These are phyloP conservation scores for Hypericum androsaemum DNA, from an alignment of 345 rosid species.

Conservation along the genomic window DNA sequence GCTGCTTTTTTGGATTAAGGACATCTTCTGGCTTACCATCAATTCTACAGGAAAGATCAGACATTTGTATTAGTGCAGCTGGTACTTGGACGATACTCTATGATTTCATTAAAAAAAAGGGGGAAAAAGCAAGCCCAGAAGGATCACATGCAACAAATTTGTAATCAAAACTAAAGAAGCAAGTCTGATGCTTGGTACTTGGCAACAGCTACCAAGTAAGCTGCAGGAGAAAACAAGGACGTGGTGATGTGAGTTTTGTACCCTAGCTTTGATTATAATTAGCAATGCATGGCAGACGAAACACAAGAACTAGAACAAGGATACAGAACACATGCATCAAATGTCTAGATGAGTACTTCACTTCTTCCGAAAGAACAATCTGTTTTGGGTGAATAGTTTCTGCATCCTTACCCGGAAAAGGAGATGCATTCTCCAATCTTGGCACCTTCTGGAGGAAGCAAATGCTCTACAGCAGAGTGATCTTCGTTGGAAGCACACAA, in stretches of 20 bases:
- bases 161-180: too few relatives aligned
- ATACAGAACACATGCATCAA: too few relatives aligned
- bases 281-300: too few relatives aligned
- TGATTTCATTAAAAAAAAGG: not conserved
- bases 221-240: too few relatives aligned
- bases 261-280: too few relatives aligned
- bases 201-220: too few relatives aligned
- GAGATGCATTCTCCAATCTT: constrained; percentile 61
- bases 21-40: constrained; percentile 97
- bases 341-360: too few relatives aligned
- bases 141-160: too few relatives aligned
- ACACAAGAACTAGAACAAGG: too few relatives aligned
- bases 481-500: constrained; percentile 88
- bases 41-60: constrained; percentile 34
- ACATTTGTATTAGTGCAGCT: not conserved
- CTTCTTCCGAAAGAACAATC: constrained; percentile 1
- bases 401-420: constrained; percentile 61
- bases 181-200: too few relatives aligned
- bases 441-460: constrained; percentile 79
- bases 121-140: too few relatives aligned
- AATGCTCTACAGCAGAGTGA: constrained; percentile 66
- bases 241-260: too few relatives aligned
- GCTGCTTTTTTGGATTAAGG: constrained; percentile 91
- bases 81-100: not conserved
- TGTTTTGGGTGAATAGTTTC: not conserved